Conservation (phyloP, 306 rosid genomes). For the Quercus alba region DNA sequence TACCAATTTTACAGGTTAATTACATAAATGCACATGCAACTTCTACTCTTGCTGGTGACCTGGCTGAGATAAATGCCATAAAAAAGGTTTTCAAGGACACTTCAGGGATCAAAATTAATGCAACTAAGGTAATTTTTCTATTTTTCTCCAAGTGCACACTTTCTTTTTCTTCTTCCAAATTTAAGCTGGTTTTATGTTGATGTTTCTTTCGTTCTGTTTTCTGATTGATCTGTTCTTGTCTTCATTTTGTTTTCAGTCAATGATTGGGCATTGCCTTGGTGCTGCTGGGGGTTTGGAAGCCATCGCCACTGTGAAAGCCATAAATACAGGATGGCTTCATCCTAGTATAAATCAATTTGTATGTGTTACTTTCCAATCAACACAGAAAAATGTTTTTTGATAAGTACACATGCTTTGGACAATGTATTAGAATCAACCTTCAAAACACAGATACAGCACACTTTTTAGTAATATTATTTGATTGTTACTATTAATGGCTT, state of each 20-base stretch:
- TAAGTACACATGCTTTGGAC: neutral
- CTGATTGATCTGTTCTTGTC: slow-evolving; percentile 25
- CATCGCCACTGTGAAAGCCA: slow-evolving; percentile 95
- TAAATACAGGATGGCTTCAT: slow-evolving; percentile 93
- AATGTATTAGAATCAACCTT: neutral
- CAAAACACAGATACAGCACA: neutral
- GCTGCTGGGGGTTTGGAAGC: slow-evolving; percentile 99
- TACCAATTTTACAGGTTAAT: slow-evolving; percentile 62
- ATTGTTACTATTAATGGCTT: neutral
- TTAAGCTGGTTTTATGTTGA: slow-evolving; percentile 12
- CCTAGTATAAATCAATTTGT: slow-evolving; percentile 96
- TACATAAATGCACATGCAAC: slow-evolving; percentile 99
- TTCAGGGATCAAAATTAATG: slow-evolving; percentile 85
- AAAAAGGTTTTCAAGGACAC: slow-evolving; percentile 93
- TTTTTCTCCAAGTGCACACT: slow-evolving; percentile 8
- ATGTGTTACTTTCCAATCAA: slow-evolving; percentile 32
- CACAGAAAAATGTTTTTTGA: neutral
- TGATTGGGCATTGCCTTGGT: slow-evolving; percentile 99
- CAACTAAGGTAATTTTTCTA: slow-evolving; percentile 76
- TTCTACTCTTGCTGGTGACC: slow-evolving; percentile 93
- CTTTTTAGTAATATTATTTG: neutral
- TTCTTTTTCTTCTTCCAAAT: slow-evolving; percentile 1
- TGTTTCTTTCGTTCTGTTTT: slow-evolving; percentile 2
- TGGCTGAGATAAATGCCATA: slow-evolving; percentile 95
- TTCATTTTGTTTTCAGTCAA: slow-evolving; percentile 61